Percentiles rank a stretch among this genome's conserved stretches.
phyloP scores from a whole-genome alignment of 192 early-diverging fungal genomes.

The Entomortierella lignicola region DNA sequence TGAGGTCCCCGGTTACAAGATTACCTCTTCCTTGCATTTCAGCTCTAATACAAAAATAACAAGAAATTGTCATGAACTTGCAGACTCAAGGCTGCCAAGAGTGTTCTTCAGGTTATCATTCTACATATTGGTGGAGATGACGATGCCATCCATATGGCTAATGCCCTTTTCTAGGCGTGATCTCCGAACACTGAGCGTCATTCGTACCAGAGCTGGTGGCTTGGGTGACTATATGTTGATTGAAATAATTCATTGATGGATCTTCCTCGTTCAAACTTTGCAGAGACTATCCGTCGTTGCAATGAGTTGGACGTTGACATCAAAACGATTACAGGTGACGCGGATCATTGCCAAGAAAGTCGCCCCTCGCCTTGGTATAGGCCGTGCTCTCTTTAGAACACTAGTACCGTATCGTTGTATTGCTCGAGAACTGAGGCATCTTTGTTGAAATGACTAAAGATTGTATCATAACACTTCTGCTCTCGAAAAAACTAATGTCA shows the following conservation, averaged over 20 bases:
- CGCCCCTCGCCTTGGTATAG: constrained; percentile 91
- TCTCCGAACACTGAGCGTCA: constrained; percentile 90
- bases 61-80: constrained; percentile 86
- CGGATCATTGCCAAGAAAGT: constrained; percentile 95
- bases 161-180: constrained; percentile 86
- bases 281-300: constrained; percentile 86
- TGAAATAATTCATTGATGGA: constrained; percentile 92
- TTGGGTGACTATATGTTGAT: constrained; percentile 81
- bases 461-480: constrained; percentile 98
- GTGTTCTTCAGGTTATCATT: constrained; percentile 93
- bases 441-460: constrained; percentile 96
- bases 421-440: constrained; percentile 86
- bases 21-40: constrained; percentile 92
- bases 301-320: constrained; percentile 88
- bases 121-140: constrained; percentile 82
- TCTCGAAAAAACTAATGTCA: constrained; percentile 96
- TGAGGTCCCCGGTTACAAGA: constrained; percentile 90
- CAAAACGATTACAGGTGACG: constrained; percentile 98
- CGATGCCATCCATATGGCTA: constrained; percentile 84
- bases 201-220: constrained; percentile 76
- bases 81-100: constrained; percentile 88
- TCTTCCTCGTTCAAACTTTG: constrained; percentile 91
- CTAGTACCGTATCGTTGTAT: constrained; percentile 95
- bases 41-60: constrained; percentile 94
- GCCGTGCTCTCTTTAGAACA: constrained; percentile 94